These are phyloP conservation scores for Fraxinus xanthoxyloides DNA, from an alignment of 305 asterid species.

Conservation along the genomic window DNA sequence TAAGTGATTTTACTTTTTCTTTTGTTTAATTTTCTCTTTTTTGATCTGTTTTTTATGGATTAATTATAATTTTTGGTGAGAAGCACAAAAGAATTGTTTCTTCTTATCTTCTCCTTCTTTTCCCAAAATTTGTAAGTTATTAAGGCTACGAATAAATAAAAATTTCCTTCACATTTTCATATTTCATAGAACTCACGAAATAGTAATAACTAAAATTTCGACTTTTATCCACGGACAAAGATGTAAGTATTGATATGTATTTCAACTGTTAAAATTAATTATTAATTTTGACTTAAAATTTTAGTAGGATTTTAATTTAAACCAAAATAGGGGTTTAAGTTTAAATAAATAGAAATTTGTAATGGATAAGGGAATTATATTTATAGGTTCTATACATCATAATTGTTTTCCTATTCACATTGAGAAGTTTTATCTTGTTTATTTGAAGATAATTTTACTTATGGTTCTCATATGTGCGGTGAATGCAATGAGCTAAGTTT, in stretches of 20 bases:
- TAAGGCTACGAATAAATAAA: constrained; percentile 17
- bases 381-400: no score
- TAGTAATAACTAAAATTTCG: no score
- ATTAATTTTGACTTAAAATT: no score
- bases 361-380: no score
- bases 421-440: no score
- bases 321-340: no score
- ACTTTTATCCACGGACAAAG: not conserved
- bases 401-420: no score
- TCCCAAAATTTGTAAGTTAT: constrained; percentile 24
- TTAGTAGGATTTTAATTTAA: no score
- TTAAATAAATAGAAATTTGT: no score
- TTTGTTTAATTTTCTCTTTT: not conserved
- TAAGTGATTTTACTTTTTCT: constrained; percentile 8
- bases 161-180: not conserved
- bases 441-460: no score
- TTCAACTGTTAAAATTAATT: not conserved
- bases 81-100: constrained; percentile 5
- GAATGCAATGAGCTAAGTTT: no score
- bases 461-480: no score
- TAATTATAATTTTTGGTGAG: constrained; percentile 1
- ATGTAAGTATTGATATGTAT: not conserved
- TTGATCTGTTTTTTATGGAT: not conserved
- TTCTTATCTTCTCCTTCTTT: not conserved
- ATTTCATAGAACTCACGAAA: not conserved